phyloP scores from a whole-genome alignment of 2,329 filamentous ascomycete genomes.

The Fusarium torreyae region DNA sequence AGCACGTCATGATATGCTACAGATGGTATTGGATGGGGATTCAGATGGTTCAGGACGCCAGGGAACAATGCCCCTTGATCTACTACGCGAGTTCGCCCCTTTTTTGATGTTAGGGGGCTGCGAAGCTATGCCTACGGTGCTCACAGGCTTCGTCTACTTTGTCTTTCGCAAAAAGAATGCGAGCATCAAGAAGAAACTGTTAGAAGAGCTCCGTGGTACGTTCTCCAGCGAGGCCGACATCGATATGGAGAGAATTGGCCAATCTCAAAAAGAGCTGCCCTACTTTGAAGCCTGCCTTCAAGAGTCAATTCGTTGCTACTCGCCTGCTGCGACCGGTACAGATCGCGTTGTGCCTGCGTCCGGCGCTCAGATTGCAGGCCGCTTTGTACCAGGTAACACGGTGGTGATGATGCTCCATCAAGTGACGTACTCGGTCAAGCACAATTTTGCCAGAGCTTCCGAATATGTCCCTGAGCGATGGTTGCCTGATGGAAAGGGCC shows the following conservation, averaged over 20 bases:
- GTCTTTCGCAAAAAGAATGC: neutral
- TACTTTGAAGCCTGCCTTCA: constrained; percentile 6
- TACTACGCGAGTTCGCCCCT: neutral
- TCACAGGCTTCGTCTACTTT: neutral
- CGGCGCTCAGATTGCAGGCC: neutral
- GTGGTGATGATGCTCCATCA: constrained; percentile 9
- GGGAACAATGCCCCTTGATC: constrained; percentile 4
- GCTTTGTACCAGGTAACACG: neutral
- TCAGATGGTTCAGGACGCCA: neutral
- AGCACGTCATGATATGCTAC: constrained; percentile 3
- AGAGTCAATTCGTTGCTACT: constrained; percentile 10
- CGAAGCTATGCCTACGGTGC: constrained; percentile 2
- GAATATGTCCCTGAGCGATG: neutral
- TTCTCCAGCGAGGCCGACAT: neutral
- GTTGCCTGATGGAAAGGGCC: neutral
- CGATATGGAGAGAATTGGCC: neutral
- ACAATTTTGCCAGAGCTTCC: neutral
- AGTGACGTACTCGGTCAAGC: neutral
- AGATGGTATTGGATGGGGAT: constrained; percentile 1
- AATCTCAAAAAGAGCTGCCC: neutral
- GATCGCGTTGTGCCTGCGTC: neutral
- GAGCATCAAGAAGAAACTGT: neutral
- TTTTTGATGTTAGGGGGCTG: neutral
- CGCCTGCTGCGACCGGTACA: neutral
- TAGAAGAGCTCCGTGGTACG: neutral